These are phyloP conservation scores for Oryza meyeriana DNA, from an alignment of 176 grass and related monocot genomes.

Conservation along the genomic window DNA sequence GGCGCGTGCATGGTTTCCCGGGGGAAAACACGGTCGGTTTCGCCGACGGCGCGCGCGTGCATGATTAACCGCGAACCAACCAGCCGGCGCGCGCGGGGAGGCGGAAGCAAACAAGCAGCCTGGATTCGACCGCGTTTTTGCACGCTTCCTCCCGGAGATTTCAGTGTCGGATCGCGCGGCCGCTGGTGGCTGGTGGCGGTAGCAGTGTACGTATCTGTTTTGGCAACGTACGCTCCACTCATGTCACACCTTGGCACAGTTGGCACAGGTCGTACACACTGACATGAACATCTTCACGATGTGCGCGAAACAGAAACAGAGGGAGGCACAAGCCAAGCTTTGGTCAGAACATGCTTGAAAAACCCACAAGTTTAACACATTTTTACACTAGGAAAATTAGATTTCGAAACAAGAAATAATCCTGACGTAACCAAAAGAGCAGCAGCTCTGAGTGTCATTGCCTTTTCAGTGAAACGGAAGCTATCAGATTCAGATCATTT, in stretches of 20 bases:
- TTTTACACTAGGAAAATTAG: background rate
- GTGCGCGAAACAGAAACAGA: background rate
- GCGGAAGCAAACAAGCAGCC: too few relatives aligned
- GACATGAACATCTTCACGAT: background rate
- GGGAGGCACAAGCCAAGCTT: background rate
- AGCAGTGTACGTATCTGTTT: too few relatives aligned
- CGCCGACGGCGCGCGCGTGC: too few relatives aligned
- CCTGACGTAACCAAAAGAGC: too few relatives aligned
- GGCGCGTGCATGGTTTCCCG: background rate
- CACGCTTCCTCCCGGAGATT: background rate
- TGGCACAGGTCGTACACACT: background rate
- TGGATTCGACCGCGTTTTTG: background rate
- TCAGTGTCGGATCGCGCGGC: background rate
- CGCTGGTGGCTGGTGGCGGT: too few relatives aligned
- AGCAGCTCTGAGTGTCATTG: too few relatives aligned
- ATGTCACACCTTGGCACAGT: background rate
- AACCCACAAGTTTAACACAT: background rate
- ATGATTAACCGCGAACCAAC: background rate
- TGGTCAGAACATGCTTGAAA: too few relatives aligned
- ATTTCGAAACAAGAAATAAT: background rate
- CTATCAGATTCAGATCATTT: background rate
- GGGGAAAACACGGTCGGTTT: background rate
- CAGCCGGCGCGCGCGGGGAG: too few relatives aligned
- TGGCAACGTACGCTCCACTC: background rate
- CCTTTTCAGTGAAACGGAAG: too few relatives aligned